Percentiles rank a stretch among this genome's conserved stretches.
Evolutionary conservation across 345 rosid genomes (phyloP).

Genomic region (Salix exigua): DNA sequence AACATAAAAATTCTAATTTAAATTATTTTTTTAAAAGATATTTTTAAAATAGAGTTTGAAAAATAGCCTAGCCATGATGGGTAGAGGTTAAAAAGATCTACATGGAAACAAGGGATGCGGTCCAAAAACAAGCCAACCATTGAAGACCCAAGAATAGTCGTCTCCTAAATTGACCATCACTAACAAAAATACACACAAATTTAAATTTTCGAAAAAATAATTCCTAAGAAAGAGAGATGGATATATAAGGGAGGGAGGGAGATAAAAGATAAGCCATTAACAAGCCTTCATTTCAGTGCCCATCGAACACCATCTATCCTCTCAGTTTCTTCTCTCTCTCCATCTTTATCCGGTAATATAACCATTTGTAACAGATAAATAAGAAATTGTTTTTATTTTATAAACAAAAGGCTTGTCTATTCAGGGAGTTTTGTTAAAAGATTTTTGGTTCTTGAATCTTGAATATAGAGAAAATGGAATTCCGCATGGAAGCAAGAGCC

Average conservation of each 20-base stretch:
- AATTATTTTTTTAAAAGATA: too few species aligned
- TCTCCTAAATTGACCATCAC: not conserved
- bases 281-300: conserved; percentile 37
- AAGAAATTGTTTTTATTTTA: not conserved
- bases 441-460: not conserved
- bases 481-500: conserved; percentile 55
- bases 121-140: conserved; percentile 16
- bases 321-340: not conserved
- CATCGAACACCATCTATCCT: conserved; percentile 12
- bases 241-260: not conserved
- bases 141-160: conserved; percentile 14
- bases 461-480: conserved; percentile 31
- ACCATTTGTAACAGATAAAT: not conserved
- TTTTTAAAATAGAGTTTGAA: too few species aligned
- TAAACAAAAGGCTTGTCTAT: not conserved
- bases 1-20: not conserved
- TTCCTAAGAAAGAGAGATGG: not conserved
- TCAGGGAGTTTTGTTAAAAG: not conserved
- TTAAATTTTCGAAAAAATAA: not conserved
- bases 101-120: conserved; percentile 19
- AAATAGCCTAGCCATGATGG: not conserved
- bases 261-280: conserved; percentile 38
- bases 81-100: not conserved
- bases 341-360: conserved; percentile 23
- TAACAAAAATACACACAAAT: not conserved